Evolutionary conservation across 1,284 basidiomycete genomes (phyloP).

Genomic region (Tilletia indica): DNA sequence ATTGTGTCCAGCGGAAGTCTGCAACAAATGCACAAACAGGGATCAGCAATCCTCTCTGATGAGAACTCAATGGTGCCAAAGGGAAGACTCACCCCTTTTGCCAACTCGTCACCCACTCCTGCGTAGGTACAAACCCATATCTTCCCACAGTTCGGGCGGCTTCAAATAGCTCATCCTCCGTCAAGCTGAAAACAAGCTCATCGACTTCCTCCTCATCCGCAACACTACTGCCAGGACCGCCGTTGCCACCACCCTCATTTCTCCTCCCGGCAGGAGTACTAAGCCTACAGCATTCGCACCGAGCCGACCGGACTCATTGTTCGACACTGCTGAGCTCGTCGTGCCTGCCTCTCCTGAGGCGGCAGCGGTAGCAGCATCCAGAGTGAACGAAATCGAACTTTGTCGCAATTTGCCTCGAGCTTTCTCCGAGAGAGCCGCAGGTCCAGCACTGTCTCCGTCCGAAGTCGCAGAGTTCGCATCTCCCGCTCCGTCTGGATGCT

Average conservation of each 20-base stretch:
- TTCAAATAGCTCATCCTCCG: conserved; percentile 27
- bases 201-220: conserved; percentile 21
- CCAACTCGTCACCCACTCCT: conserved; percentile 49
- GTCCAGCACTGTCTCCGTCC: not conserved
- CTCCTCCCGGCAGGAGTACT: not conserved
- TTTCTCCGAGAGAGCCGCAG: conserved; percentile 1
- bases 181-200: conserved; percentile 23
- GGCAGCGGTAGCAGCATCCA: too few relatives aligned
- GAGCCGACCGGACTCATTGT: not conserved
- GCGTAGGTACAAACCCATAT: conserved; percentile 43
- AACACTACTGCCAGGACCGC: not conserved
- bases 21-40: not conserved
- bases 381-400: not conserved
- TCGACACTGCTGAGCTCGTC: too few relatives aligned
- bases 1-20: conserved; percentile 36
- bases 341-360: too few relatives aligned
- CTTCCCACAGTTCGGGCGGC: conserved; percentile 40
- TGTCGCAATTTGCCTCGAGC: conserved; percentile 16
- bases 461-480: too few relatives aligned
- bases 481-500: too few relatives aligned
- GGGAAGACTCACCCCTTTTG: conserved; percentile 23
- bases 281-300: not conserved
- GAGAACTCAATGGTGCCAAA: not conserved
- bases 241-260: not conserved
- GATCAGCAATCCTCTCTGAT: too few relatives aligned